phyloP scores from a whole-genome alignment of 2,329 filamentous ascomycete species.

The Alternaria ventricosa region DNA sequence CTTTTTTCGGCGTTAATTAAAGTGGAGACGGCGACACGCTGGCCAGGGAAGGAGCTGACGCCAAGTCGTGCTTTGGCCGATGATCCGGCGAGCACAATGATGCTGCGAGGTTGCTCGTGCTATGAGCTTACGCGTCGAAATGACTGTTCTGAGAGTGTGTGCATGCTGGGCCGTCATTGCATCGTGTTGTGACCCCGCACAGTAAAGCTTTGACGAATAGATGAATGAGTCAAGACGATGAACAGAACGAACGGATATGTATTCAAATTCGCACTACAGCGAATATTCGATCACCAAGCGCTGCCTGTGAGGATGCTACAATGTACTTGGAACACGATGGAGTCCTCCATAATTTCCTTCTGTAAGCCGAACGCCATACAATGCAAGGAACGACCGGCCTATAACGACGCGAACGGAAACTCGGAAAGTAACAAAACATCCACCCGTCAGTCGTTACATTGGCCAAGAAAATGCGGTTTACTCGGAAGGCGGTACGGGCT shows the following conservation, averaged over 20 bases:
- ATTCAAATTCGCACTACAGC: not conserved
- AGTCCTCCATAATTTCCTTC: not conserved
- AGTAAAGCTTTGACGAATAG: not conserved
- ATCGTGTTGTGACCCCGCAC: not conserved
- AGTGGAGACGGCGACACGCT: constrained; percentile 1
- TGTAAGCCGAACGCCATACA: constrained; percentile 6
- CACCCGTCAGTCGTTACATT: not conserved
- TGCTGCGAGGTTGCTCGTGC: not conserved
- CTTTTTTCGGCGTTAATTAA: constrained; percentile 2
- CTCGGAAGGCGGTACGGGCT: constrained; percentile 5
- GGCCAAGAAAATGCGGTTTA: not conserved
- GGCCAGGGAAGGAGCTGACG: not conserved
- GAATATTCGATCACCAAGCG: not conserved
- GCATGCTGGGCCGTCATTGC: not conserved
- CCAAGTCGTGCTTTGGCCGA: not conserved
- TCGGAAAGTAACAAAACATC: not conserved
- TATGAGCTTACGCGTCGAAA: not conserved
- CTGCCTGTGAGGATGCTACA: not conserved
- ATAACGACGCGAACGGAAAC: not conserved
- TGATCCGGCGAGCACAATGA: not conserved
- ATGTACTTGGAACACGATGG: not conserved
- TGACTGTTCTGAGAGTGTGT: not conserved
- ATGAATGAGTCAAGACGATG: not conserved
- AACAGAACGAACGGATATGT: not conserved
- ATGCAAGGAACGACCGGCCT: constrained; percentile 3